Evolutionary conservation across 2,329 filamentous ascomycete genomes (phyloP).

Genomic region (Neobulgaria alba): DNA sequence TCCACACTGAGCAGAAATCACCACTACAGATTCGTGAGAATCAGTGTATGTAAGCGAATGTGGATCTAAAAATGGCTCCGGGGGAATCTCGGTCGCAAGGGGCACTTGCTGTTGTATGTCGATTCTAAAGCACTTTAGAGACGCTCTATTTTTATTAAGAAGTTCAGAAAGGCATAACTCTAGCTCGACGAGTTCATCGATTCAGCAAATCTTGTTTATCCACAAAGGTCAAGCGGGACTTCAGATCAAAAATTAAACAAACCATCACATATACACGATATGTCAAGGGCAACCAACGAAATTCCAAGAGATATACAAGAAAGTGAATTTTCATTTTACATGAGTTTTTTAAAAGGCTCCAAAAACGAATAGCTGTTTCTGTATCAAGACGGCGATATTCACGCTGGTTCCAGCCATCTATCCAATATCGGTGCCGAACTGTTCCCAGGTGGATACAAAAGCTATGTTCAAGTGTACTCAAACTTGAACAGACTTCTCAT

Average conservation of each 20-base stretch:
- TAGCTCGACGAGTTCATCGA: constrained; percentile 1
- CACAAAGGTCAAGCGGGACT: background rate
- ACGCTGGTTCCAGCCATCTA: constrained; percentile 1
- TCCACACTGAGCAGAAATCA: too few relatives aligned
- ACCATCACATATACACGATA: background rate
- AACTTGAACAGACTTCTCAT: constrained; percentile 1
- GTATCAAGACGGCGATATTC: constrained; percentile 1
- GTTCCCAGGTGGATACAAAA: background rate
- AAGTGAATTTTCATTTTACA: background rate
- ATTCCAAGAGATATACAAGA: background rate
- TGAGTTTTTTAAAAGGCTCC: constrained; percentile 1
- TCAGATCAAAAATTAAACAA: background rate
- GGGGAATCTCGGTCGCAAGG: too few relatives aligned
- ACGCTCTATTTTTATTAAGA: background rate
- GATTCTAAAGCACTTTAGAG: too few relatives aligned
- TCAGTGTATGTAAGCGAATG: too few relatives aligned
- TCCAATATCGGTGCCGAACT: background rate
- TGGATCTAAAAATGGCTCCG: too few relatives aligned
- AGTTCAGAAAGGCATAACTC: background rate
- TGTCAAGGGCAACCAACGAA: background rate
- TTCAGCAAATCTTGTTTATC: constrained; percentile 1
- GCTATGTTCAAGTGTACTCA: background rate
- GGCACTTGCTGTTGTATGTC: too few relatives aligned
- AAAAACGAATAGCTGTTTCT: constrained; percentile 1
- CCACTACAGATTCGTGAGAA: too few relatives aligned